A percentile compares a stretch with the other conserved stretches of the same genome.
Conservation (phyloP, 129 eudicot genomes). For the Ambrosia trifida region DNA sequence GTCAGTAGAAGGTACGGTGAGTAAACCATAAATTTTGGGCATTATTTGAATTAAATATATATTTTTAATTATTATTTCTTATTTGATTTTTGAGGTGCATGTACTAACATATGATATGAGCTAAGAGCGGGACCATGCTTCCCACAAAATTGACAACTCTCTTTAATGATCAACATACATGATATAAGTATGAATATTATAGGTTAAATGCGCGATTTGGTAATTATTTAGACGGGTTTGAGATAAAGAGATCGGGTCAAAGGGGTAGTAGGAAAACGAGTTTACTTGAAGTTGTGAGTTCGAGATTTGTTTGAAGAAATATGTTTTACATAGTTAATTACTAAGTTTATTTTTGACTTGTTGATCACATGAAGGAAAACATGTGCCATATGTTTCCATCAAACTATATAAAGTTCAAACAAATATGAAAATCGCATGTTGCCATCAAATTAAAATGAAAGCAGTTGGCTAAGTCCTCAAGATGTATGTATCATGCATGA, state of each 20-base stretch:
- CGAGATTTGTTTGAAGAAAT: no score
- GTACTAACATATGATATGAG: not conserved
- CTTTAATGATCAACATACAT: not conserved
- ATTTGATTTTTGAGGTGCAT: not conserved
- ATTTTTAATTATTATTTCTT: not conserved
- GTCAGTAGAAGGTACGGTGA: not conserved
- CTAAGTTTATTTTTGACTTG: no score
- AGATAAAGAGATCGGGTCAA: not conserved
- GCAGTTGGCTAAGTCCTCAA: no score
- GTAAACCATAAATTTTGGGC: slow-evolving; percentile 2
- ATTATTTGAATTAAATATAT: not conserved
- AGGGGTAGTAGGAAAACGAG: no score
- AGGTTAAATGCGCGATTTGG: not conserved
- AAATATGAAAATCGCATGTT: no score
- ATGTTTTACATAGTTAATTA: no score
- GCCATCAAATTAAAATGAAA: no score
- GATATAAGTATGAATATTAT: not conserved
- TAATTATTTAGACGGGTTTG: not conserved
- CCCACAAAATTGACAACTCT: not conserved
- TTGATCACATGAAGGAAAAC: no score
- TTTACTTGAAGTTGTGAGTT: no score
- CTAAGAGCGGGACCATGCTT: not conserved
- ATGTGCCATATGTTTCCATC: no score
- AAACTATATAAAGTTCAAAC: no score
- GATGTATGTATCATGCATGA: no score